Percentiles rank a stretch among this genome's conserved stretches.
These are phyloP conservation scores for Kwoniella bestiolae DNA, from an alignment of 768 basidiomycete species.

Conservation along the genomic window DNA sequence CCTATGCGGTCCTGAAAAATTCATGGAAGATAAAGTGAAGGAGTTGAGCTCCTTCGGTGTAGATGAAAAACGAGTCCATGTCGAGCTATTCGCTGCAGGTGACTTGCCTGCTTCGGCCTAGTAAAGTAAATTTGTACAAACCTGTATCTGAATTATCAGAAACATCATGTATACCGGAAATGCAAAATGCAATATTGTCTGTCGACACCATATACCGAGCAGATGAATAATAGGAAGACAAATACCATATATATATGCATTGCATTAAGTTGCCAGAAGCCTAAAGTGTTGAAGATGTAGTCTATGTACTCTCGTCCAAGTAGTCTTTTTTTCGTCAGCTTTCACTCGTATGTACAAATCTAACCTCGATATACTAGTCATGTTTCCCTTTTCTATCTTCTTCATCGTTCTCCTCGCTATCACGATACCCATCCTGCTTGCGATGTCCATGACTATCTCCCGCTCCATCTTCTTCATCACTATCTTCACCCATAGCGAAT, in stretches of 20 bases:
- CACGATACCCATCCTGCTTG: slow-evolving; percentile 27
- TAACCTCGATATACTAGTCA: slow-evolving; percentile 5
- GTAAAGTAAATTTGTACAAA: no score
- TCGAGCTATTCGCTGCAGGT: slow-evolving; percentile 26
- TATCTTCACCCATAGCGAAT: slow-evolving; percentile 54
- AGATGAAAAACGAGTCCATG: slow-evolving; percentile 17
- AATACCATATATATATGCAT: no score
- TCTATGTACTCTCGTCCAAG: no score
- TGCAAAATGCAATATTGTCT: no score
- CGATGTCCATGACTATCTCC: slow-evolving; percentile 6
- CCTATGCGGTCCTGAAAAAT: slow-evolving; percentile 30
- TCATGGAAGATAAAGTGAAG: slow-evolving; percentile 26
- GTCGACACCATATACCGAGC: no score
- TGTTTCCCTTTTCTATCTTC: slow-evolving; percentile 23
- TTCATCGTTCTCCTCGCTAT: slow-evolving; percentile 27
- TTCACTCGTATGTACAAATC: background rate
- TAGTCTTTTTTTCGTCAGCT: background rate
- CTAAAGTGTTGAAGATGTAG: no score
- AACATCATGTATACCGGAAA: no score
- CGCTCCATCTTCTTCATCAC: slow-evolving; percentile 48
- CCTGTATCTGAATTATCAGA: no score
- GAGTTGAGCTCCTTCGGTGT: slow-evolving; percentile 18
- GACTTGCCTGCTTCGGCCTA: slow-evolving; percentile 5
- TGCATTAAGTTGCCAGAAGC: no score
- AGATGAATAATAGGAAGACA: no score